phyloP scores from a whole-genome alignment of 495 filamentous ascomycete species.

The Podospora anserina region DNA sequence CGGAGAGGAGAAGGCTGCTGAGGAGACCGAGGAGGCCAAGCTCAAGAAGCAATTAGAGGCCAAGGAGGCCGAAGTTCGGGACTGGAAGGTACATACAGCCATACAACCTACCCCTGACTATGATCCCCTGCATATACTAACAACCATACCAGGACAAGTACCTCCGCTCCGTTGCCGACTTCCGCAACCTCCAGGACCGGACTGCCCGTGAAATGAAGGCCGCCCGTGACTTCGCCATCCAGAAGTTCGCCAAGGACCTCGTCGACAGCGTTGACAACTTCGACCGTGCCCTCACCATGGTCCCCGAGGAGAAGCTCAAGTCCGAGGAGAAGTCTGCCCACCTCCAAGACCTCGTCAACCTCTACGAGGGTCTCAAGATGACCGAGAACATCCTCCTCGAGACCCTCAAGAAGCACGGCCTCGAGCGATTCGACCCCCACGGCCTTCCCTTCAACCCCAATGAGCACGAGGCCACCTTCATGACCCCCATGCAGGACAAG shows the following conservation, averaged over 20 bases:
- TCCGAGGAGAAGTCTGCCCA: constrained; percentile 51
- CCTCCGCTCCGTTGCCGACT: constrained; percentile 89
- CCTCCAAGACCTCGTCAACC: constrained; percentile 67
- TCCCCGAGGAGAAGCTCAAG: constrained; percentile 67
- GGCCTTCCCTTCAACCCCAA: constrained; percentile 89
- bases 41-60: constrained; percentile 70
- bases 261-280: constrained; percentile 95
- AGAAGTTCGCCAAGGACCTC: constrained; percentile 89
- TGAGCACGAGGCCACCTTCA: constrained; percentile 92
- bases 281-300: constrained; percentile 80
- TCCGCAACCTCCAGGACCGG: constrained; percentile 94
- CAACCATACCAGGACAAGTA: constrained; percentile 70
- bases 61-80: constrained; percentile 77
- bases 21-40: constrained; percentile 36
- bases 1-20: constrained; percentile 36
- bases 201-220: constrained; percentile 84
- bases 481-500: constrained; percentile 76
- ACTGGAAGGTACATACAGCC: constrained; percentile 68
- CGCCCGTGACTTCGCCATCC: constrained; percentile 88
- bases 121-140: not conserved
- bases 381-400: constrained; percentile 83
- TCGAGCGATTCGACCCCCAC: constrained; percentile 82
- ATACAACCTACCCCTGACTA: not conserved
- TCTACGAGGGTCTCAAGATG: constrained; percentile 91
- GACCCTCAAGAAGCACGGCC: constrained; percentile 88